These are phyloP conservation scores for Chernovozyma aurita DNA, from an alignment of 1,139 yeast species.

Conservation along the genomic window DNA sequence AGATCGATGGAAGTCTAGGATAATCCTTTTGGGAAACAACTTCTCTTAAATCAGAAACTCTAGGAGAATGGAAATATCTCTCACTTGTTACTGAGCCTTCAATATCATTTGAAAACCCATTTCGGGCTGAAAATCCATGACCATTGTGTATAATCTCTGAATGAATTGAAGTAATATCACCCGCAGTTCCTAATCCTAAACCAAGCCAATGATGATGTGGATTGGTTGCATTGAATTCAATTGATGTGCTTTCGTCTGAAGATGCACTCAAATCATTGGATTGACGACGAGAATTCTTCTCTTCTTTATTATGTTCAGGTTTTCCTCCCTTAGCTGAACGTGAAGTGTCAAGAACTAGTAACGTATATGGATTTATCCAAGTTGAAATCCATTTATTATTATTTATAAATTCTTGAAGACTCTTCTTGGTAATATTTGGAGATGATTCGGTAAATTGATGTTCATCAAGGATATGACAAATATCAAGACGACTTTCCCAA, in stretches of 20 bases:
- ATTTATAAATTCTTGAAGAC: constrained; percentile 27
- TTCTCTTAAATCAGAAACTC: constrained; percentile 45
- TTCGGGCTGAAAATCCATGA: constrained; percentile 5
- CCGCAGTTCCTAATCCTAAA: constrained; percentile 39
- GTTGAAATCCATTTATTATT: constrained; percentile 26
- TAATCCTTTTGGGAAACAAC: constrained; percentile 16
- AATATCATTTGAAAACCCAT: constrained; percentile 4
- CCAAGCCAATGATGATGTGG: constrained; percentile 11
- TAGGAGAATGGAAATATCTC: constrained; percentile 21
- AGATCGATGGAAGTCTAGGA: background rate
- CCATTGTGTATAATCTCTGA: constrained; percentile 26
- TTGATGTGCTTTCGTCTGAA: constrained; percentile 2
- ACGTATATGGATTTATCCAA: constrained; percentile 34
- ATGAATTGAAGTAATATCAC: constrained; percentile 40
- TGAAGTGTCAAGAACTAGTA: constrained; percentile 16
- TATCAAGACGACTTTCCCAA: constrained; percentile 29
- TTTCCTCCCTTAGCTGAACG: background rate
- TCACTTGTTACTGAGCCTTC: constrained; percentile 17
- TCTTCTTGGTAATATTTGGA: constrained; percentile 14
- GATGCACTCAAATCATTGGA: background rate
- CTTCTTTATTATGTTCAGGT: constrained; percentile 2
- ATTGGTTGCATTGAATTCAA: background rate
- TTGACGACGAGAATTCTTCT: background rate
- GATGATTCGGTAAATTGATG: background rate
- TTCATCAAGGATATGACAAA: constrained; percentile 2